Conservation (phyloP, 176 grass and related monocot genomes). For the Oryza nivara region DNA sequence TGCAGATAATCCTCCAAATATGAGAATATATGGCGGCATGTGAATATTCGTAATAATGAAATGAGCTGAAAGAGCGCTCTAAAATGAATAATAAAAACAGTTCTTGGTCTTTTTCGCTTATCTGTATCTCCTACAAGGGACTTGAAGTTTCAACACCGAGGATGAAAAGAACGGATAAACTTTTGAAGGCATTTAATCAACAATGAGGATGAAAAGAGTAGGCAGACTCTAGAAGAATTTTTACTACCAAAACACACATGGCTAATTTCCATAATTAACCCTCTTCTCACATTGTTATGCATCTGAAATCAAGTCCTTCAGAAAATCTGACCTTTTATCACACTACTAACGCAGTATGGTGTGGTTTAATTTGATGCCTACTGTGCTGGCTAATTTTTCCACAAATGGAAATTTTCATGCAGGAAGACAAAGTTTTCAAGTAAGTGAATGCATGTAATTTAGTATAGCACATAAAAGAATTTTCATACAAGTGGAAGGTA, state of each 20-base stretch:
- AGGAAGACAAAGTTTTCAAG: conserved; percentile 3
- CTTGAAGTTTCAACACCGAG: neutral
- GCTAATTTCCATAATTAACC: neutral
- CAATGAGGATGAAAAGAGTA: neutral
- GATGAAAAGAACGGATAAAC: neutral
- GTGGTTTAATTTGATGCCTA: neutral
- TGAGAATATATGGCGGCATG: conserved; percentile 15
- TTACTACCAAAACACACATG: neutral
- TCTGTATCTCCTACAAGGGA: neutral
- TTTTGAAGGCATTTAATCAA: neutral
- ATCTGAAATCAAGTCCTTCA: neutral
- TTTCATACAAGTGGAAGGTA: neutral
- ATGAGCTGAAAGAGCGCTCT: neutral
- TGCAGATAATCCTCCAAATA: conserved; percentile 23
- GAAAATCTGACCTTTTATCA: neutral
- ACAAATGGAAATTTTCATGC: conserved; percentile 13
- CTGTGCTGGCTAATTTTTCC: neutral
- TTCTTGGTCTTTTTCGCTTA: neutral
- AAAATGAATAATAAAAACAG: conserved; percentile 14
- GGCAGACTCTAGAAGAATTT: neutral
- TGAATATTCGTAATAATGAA: conserved; percentile 6
- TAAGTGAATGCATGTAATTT: neutral
- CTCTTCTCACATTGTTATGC: neutral
- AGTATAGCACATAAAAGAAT: neutral
- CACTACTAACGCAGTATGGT: neutral